A percentile compares a stretch with the other conserved stretches of the same genome.
Evolutionary conservation across 1,284 basidiomycete species (phyloP).

Genomic region (Apiotrichum mycotoxinovorans): DNA sequence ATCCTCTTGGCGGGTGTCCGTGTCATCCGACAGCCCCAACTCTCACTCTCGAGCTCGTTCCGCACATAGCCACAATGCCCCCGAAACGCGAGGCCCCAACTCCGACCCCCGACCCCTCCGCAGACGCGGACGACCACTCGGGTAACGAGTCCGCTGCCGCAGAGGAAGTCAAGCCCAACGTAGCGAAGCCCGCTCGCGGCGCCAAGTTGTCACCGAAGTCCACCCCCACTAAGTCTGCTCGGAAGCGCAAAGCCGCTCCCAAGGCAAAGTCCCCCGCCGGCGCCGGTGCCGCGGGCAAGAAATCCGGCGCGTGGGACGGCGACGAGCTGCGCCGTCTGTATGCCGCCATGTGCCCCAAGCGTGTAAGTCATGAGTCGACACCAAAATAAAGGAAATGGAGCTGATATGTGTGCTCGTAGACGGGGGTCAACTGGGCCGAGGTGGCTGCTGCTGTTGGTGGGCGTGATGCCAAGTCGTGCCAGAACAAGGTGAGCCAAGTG

Average conservation of each 20-base stretch:
- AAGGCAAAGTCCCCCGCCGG: not conserved
- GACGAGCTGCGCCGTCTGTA: conserved; percentile 32
- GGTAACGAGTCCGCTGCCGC: not conserved
- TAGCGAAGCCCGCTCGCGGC: not conserved
- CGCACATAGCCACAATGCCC: conserved; percentile 3
- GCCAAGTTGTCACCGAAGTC: conserved; percentile 2
- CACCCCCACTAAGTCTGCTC: conserved; percentile 6
- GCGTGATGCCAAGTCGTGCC: conserved; percentile 28
- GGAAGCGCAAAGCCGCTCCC: no score
- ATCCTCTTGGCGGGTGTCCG: no score
- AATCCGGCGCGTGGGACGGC: conserved; percentile 26
- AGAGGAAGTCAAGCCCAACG: not conserved
- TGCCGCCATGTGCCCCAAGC: conserved; percentile 29
- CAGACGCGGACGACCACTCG: not conserved
- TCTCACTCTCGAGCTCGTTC: no score
- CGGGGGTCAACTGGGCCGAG: conserved; percentile 28
- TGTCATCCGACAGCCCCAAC: no score
- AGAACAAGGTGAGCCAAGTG: conserved; percentile 26
- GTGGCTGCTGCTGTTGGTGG: conserved; percentile 25
- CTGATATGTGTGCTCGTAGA: conserved; percentile 19
- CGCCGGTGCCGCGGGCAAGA: conserved; percentile 12
- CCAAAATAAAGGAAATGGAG: not conserved
- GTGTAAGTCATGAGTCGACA: conserved; percentile 21
- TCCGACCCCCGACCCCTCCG: not conserved
- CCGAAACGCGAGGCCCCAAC: conserved; percentile 6